Conservation (phyloP, 2,329 filamentous ascomycete genomes). For the Epichloe typhina region DNA sequence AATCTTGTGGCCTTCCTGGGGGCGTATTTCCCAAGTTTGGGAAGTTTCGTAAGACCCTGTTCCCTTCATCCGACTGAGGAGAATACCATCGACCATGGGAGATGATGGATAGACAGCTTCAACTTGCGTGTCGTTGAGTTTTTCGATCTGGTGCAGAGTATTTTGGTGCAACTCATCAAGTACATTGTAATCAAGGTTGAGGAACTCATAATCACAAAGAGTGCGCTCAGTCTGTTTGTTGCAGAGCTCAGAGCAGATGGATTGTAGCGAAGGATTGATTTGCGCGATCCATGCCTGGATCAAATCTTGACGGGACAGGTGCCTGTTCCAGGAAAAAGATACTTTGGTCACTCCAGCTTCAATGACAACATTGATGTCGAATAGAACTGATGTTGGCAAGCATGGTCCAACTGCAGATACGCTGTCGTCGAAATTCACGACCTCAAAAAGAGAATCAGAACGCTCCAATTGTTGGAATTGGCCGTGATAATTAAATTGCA, state of each 20-base stretch:
- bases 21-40: background rate
- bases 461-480: constrained; percentile 8
- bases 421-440: constrained; percentile 5
- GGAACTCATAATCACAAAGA: constrained; percentile 3
- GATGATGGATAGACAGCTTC: constrained; percentile 21
- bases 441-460: constrained; percentile 9
- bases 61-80: constrained; percentile 14
- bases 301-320: background rate
- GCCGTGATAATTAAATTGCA: constrained; percentile 7
- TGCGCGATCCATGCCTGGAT: background rate
- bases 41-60: constrained; percentile 4
- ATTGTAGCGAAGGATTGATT: background rate
- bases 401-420: background rate
- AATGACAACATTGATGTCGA: constrained; percentile 1
- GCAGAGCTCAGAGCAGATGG: background rate
- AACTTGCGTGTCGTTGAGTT: constrained; percentile 9
- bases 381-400: constrained; percentile 1
- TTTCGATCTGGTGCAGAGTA: constrained; percentile 2
- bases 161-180: constrained; percentile 8
- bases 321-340: constrained; percentile 1
- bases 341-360: constrained; percentile 1
- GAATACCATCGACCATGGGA: constrained; percentile 19
- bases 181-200: background rate
- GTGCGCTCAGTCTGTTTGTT: background rate
- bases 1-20: background rate